phyloP scores from a whole-genome alignment of 1,139 yeast genomes.

The Lodderomyces beijingensis region DNA sequence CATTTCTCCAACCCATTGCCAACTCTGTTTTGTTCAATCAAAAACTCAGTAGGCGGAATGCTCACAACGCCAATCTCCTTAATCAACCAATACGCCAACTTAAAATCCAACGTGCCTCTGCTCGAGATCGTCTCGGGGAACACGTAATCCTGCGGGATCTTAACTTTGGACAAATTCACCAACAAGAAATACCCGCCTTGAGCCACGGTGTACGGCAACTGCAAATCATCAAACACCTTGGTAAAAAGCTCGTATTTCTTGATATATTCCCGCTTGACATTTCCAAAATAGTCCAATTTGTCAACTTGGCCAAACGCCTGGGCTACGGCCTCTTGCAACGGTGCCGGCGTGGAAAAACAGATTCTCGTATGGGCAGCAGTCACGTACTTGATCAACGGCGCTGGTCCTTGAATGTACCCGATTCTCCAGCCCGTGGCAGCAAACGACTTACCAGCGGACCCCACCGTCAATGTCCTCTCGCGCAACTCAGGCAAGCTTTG shows the following conservation, averaged over 20 bases:
- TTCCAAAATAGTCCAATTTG: slow-evolving; percentile 59
- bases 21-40: slow-evolving; percentile 52
- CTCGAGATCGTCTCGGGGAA: slow-evolving; percentile 66
- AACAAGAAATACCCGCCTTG: slow-evolving; percentile 92
- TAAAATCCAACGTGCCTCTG: slow-evolving; percentile 77
- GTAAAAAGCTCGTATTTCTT: slow-evolving; percentile 71
- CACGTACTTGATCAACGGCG: slow-evolving; percentile 75
- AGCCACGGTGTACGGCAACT: slow-evolving; percentile 82
- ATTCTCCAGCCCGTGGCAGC: slow-evolving; percentile 99
- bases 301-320: slow-evolving; percentile 64
- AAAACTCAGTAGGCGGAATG: slow-evolving; percentile 94
- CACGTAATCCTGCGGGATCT: slow-evolving; percentile 66
- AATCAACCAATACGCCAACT: slow-evolving; percentile 87
- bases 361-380: slow-evolving; percentile 91
- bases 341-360: slow-evolving; percentile 84
- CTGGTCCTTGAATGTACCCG: slow-evolving; percentile 90
- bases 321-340: slow-evolving; percentile 91
- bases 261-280: slow-evolving; percentile 61
- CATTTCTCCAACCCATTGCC: slow-evolving; percentile 78
- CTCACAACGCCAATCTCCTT: slow-evolving; percentile 91
- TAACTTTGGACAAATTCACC: slow-evolving; percentile 79
- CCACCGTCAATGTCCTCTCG: slow-evolving; percentile 80
- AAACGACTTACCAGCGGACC: slow-evolving; percentile 95
- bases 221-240: slow-evolving; percentile 76
- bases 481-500: slow-evolving; percentile 66